Percentiles rank a stretch among this genome's conserved stretches.
These are phyloP conservation scores for Metschnikowia bowlesiae DNA, from an alignment of 805 yeast species.

Conservation along the genomic window DNA sequence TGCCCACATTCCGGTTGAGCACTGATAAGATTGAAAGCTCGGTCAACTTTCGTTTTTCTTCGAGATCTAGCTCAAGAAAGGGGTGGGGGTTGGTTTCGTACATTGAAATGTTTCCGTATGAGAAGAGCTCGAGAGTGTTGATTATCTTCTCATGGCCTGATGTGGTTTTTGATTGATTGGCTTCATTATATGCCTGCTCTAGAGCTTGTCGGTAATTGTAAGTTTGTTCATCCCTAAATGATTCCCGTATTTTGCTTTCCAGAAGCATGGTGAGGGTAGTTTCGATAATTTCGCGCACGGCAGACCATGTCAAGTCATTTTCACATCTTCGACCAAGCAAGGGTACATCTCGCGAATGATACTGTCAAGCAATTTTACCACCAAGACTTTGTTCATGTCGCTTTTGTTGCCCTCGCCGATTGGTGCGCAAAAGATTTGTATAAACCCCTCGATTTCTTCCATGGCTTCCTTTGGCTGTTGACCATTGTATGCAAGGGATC, in stretches of 20 bases:
- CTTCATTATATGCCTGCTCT: not conserved
- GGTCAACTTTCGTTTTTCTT: constrained; percentile 21
- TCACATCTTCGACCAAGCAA: constrained; percentile 13
- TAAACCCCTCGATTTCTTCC: constrained; percentile 12
- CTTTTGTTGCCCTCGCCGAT: constrained; percentile 3
- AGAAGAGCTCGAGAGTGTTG: constrained; percentile 35
- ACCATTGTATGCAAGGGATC: constrained; percentile 7
- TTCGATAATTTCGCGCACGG: not conserved
- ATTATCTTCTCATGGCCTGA: not conserved
- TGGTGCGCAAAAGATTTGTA: constrained; percentile 14
- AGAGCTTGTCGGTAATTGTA: constrained; percentile 9
- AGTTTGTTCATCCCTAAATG: not conserved
- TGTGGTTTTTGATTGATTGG: not conserved
- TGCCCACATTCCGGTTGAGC: constrained; percentile 22
- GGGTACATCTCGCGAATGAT: constrained; percentile 22
- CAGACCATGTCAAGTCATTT: not conserved
- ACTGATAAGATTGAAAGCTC: constrained; percentile 25
- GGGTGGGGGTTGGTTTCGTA: constrained; percentile 18
- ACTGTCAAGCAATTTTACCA: constrained; percentile 21
- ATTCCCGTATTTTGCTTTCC: not conserved
- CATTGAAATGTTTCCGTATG: constrained; percentile 31
- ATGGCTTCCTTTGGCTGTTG: constrained; percentile 18
- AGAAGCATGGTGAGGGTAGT: not conserved
- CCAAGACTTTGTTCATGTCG: constrained; percentile 20
- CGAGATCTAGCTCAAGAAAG: constrained; percentile 15